A percentile compares a stretch with the other conserved stretches of the same genome.
phyloP scores from a whole-genome alignment of 352 stramenopile genomes.

The Pythium apleroticum region DNA sequence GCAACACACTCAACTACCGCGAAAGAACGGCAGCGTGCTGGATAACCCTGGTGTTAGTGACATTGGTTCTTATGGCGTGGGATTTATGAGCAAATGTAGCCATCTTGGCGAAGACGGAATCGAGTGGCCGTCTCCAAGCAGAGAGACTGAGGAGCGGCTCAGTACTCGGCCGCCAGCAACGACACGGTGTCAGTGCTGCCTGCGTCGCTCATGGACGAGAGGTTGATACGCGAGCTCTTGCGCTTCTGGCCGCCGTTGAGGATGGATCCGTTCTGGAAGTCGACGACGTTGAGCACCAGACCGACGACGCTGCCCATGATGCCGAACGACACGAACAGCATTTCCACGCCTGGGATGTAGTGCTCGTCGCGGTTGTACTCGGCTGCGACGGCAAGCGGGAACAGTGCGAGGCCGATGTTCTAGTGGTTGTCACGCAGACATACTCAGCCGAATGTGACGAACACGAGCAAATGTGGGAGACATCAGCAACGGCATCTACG shows the following conservation, averaged over 20 bases:
- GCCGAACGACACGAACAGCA: conserved; percentile 80
- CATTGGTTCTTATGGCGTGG: not conserved
- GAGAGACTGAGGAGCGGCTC: no score
- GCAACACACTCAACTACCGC: not conserved
- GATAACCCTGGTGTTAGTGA: not conserved
- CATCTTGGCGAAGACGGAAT: conserved; percentile 3
- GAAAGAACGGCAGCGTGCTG: not conserved
- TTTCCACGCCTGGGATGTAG: conserved; percentile 81
- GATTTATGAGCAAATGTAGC: not conserved
- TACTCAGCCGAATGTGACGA: no score
- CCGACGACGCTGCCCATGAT: conserved; percentile 72
- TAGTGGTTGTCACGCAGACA: conserved; percentile 24
- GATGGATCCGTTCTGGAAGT: conserved; percentile 77
- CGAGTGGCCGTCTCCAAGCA: no score
- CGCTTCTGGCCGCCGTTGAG: conserved; percentile 57
- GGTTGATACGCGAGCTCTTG: conserved; percentile 28
- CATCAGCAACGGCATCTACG: not conserved
- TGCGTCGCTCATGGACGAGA: conserved; percentile 40
- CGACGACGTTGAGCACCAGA: conserved; percentile 69
- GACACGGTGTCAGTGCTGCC: conserved; percentile 55
- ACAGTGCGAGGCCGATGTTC: conserved; percentile 82
- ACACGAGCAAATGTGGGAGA: no score
- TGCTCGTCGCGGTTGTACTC: conserved; percentile 68
- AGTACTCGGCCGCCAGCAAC: conserved; percentile 59
- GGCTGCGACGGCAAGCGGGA: conserved; percentile 71